phyloP scores from a whole-genome alignment of 2,329 filamentous ascomycete genomes.

The Phialophora chinensis region DNA sequence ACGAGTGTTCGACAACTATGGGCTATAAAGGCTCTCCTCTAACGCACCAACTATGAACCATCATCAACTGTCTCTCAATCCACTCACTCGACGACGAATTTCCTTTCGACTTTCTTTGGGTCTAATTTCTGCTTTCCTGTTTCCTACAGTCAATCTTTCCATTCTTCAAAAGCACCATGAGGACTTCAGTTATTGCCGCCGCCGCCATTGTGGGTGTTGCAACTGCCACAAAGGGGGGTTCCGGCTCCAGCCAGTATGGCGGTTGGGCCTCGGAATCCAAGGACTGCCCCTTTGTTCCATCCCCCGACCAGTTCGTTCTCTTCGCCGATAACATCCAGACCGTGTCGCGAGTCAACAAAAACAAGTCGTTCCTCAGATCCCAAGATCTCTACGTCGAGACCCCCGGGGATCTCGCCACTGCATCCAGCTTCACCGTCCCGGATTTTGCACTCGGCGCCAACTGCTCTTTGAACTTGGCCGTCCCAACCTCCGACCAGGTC shows the following conservation, averaged over 20 bases:
- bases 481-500: slow-evolving; percentile 10
- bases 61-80: slow-evolving; percentile 10
- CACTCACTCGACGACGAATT: slow-evolving; percentile 11
- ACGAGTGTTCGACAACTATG: not conserved
- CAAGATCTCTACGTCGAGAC: slow-evolving; percentile 14
- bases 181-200: slow-evolving; percentile 11
- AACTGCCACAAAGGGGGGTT: slow-evolving; percentile 4
- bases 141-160: slow-evolving; percentile 4
- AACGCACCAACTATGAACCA: not conserved
- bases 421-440: slow-evolving; percentile 13
- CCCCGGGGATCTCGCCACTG: slow-evolving; percentile 4
- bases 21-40: not conserved
- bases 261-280: not conserved
- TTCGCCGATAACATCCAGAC: slow-evolving; percentile 18
- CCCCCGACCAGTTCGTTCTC: slow-evolving; percentile 10
- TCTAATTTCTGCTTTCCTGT: not conserved
- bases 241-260: not conserved
- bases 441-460: slow-evolving; percentile 5
- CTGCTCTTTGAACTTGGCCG: slow-evolving; percentile 15
- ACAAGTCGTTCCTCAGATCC: slow-evolving; percentile 14
- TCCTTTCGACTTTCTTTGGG: slow-evolving; percentile 15
- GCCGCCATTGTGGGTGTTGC: slow-evolving; percentile 8
- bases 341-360: not conserved
- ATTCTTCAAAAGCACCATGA: slow-evolving; percentile 10
- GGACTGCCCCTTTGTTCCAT: slow-evolving; percentile 8